Base-by-base conservation (phyloP, 2,329 filamentous ascomycete genomes). In the Proliferodiscus dingleyae region DNA sequence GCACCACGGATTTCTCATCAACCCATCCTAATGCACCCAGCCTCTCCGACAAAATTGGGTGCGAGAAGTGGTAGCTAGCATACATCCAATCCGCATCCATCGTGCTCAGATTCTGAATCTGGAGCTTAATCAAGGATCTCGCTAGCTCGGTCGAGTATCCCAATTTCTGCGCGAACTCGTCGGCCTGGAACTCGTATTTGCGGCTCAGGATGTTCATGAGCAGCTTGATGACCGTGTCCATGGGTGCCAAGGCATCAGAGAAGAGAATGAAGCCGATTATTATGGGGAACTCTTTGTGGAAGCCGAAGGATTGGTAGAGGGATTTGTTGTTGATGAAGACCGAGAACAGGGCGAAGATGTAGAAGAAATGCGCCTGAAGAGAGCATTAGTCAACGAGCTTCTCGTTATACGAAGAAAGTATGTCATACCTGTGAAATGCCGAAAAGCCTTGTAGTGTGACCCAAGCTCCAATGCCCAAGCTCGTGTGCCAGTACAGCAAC, bases 41-140 rank as follows among this genome's bases (percentile, higher is more conserved):
- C 61, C 93, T 82, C 77, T 98, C 94, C 1, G 90, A 87, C 56
- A 98, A 74, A 56, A 97, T 96, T 1, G 93, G 93, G 70, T 98
- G 93, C 19, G 91, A 96, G 76, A 94, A 96, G 72, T 98, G 90
- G 75, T 97, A 98, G 70, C 85, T 94, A 43, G 93, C 93, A 68
- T 95, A 98, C 78, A 96, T 82, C 86, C 87, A 95, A 70, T 98
- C 94, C 22, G 93, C 93, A 61, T 98, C 93, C 91, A 98, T 97
- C 51, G 88, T 94, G 69, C 89, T 95, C 57, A 98, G 77, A 65
- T 98, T 98, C 73, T 97, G 90, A 62, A 96, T 89, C 71, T 98
- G 94, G 42, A 98, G 85, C 74, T 96, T 96, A 71, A 98, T 89
- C 53, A 98, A 79, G 18, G 89, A 93, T 52, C 81, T 76, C 34